Evolutionary conservation across 768 basidiomycete species (phyloP).

Genomic region (Mycena belliarum): DNA sequence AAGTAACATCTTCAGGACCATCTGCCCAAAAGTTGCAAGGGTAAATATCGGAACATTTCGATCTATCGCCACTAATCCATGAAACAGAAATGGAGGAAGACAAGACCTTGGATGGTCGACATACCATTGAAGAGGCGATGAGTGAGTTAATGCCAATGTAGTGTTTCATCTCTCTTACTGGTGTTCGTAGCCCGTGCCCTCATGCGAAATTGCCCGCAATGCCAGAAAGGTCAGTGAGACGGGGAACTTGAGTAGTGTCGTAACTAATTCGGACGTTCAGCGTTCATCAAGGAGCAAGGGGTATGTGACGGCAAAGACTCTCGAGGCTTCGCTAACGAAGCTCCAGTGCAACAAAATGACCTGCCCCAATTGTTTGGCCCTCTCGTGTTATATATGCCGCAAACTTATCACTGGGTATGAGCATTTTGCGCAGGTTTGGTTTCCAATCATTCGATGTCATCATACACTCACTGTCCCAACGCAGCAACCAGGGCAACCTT

Average conservation of each 20-base stretch:
- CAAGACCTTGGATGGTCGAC: slow-evolving; percentile 69
- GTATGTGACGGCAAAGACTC: too few species aligned
- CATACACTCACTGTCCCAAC: slow-evolving; percentile 1
- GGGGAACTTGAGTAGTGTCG: not conserved
- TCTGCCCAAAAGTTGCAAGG: slow-evolving; percentile 78
- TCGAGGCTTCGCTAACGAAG: too few species aligned
- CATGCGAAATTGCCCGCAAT: slow-evolving; percentile 88
- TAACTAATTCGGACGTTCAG: not conserved
- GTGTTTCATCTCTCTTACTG: not conserved
- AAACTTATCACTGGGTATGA: slow-evolving; percentile 73
- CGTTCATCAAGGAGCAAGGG: not conserved
- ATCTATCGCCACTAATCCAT: slow-evolving; percentile 6
- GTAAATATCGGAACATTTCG: slow-evolving; percentile 33
- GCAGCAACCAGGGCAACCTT: slow-evolving; percentile 11
- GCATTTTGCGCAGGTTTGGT: slow-evolving; percentile 62
- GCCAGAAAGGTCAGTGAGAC: slow-evolving; percentile 61
- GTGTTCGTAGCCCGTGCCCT: slow-evolving; percentile 63
- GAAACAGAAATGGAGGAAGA: slow-evolving; percentile 72
- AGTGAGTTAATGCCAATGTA: slow-evolving; percentile 44
- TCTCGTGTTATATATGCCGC: slow-evolving; percentile 87
- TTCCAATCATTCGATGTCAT: not conserved
- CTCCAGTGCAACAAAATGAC: slow-evolving; percentile 86
- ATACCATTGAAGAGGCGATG: slow-evolving; percentile 92
- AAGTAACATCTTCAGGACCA: slow-evolving; percentile 56
- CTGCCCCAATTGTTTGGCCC: slow-evolving; percentile 67